Base-by-base conservation (phyloP, 2,329 filamentous ascomycete species). In the Beauveria asiatica region DNA sequence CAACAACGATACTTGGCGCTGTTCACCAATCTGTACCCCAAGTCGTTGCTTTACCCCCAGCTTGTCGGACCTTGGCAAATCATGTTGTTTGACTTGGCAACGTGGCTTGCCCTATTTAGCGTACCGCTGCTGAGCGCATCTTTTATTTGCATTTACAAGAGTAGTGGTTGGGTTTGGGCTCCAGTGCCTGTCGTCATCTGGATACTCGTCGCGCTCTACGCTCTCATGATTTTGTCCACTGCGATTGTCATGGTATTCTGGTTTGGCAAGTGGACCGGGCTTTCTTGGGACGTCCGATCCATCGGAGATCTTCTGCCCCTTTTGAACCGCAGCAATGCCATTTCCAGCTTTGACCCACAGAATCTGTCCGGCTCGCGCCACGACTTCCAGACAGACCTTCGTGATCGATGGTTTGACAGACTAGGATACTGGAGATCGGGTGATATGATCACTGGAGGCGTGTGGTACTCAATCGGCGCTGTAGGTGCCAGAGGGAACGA, bases 351-450 rank as follows among this genome's bases (percentile, higher is more conserved):
- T 71, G 79, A 82, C 13, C 83, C 84, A 3, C 88, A 92, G 66
- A 83, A 67, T n/a, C 65, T 84, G 0, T 79, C 84, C 48, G 72
- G 74, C 8, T 75, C 74, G 17, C 77, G 79, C 52, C 68, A 73
- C 37, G 78, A 84, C 39, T 83, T 88, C 67, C 75, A 74, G 66
- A 74, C 78, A 30, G 78, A 78, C 63, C 78, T 83, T 48, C 76
- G 74, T 54, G 81, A 78, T 67, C 83, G 79, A 62, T 83, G 83
- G 64, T 76, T 81, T 5, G 86, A 93, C 66, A 81, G 88, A 49
- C 80, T 97, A n/a, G 91, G 92, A 7, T 95, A 95, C 73, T 97
- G 92, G 90, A 83, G 83, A 61, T 84, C 86, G 27, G 84, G 85
- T 19, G 84, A 84, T 59, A 79, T 80, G 62, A 80, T 82, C 5